These are phyloP conservation scores for Olyra latifolia DNA, from an alignment of 176 grass and related monocot species.

Conservation along the genomic window DNA sequence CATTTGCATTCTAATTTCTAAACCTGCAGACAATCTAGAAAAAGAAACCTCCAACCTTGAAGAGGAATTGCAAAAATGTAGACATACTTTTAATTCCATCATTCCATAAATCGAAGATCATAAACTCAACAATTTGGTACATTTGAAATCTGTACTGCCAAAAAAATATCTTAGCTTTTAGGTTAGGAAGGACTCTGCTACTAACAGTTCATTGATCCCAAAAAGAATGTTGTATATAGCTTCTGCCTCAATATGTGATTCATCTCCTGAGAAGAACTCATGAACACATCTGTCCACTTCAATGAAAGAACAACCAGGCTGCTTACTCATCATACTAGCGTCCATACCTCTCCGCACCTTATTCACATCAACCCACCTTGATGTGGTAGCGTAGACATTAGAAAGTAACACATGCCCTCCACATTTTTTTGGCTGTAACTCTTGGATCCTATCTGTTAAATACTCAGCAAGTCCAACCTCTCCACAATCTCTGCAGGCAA, in stretches of 20 bases:
- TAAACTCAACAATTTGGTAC: slow-evolving; percentile 12
- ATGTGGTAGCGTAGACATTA: slow-evolving; percentile 81
- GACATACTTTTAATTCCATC: not conserved
- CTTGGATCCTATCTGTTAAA: slow-evolving; percentile 60
- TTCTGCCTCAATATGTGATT: slow-evolving; percentile 57
- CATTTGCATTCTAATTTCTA: not conserved
- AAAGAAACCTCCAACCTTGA: not conserved
- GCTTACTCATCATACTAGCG: slow-evolving; percentile 50
- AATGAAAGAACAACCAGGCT: slow-evolving; percentile 84
- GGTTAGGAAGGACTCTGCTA: slow-evolving; percentile 40
- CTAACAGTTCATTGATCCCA: slow-evolving; percentile 50
- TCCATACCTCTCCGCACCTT: slow-evolving; percentile 56
- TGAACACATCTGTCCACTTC: slow-evolving; percentile 78
- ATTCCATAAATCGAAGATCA: slow-evolving; percentile 1
- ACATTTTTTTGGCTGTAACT: slow-evolving; percentile 56
- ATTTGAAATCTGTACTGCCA: slow-evolving; percentile 4
- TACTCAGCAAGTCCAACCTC: slow-evolving; percentile 69
- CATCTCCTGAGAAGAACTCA: slow-evolving; percentile 72
- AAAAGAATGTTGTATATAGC: slow-evolving; percentile 62
- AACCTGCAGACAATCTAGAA: slow-evolving; percentile 15
- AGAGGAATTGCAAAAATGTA: slow-evolving; percentile 18
- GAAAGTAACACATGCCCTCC: slow-evolving; percentile 79
- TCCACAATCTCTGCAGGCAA: slow-evolving; percentile 66
- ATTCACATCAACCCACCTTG: slow-evolving; percentile 75
- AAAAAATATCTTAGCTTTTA: slow-evolving; percentile 27